Conservation (phyloP, 306 rosid species). For the Lablab purpureus region DNA sequence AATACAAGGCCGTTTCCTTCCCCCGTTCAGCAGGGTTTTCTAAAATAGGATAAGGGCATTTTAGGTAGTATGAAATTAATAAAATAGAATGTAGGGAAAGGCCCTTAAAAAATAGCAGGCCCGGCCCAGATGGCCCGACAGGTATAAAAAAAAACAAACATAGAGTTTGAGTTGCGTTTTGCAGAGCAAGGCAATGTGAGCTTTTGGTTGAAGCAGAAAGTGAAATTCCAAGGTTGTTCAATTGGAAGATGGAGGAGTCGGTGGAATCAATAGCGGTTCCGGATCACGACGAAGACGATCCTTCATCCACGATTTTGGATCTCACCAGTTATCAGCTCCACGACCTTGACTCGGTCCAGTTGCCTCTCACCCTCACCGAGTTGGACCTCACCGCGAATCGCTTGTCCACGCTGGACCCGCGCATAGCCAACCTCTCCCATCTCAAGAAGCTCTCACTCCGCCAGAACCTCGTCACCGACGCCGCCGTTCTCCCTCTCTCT, state of each 20-base stretch:
- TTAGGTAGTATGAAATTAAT: background rate
- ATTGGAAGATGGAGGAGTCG: slow-evolving; percentile 42
- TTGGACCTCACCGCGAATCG: slow-evolving; percentile 93
- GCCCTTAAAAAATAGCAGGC: background rate
- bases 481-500: slow-evolving; percentile 72
- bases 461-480: slow-evolving; percentile 79
- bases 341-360: slow-evolving; percentile 77
- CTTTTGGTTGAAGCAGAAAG: background rate
- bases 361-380: slow-evolving; percentile 73
- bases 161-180: background rate
- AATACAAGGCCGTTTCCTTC: too few species aligned
- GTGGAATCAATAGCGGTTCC: slow-evolving; percentile 36
- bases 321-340: slow-evolving; percentile 87
- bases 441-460: slow-evolving; percentile 88
- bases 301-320: slow-evolving; percentile 77
- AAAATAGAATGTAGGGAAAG: background rate
- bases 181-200: background rate
- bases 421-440: slow-evolving; percentile 68
- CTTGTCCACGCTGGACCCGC: slow-evolving; percentile 74
- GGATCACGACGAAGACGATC: slow-evolving; percentile 52
- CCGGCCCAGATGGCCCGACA: background rate
- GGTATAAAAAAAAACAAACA: background rate
- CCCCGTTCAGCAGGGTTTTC: too few species aligned
- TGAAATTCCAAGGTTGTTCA: background rate
- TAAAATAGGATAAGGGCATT: background rate